Evolutionary conservation across 129 eudicot genomes (phyloP), one percentile per base, ranked within the genome.

Genomic region (Tagetes erecta): DNA sequence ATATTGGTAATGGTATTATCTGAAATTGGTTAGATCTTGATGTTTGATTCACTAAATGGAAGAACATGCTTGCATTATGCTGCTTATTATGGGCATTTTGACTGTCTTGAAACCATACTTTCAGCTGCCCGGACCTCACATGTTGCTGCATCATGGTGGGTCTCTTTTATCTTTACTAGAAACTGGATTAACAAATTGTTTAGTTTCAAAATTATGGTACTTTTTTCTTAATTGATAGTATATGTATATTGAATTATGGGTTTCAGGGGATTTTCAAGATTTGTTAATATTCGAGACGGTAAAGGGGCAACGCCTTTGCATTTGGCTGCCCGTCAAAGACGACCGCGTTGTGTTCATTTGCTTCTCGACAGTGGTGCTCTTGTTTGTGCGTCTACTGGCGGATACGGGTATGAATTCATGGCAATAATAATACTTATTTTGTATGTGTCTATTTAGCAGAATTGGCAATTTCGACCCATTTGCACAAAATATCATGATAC

Each of bases 1-100:
- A 44, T 6, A 50, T 50, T 12, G 56, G 20, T 50, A 6, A 50
- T 50, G 56, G 13, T 50, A 50, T 50, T 50, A 13, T 13, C 40
- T 79, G 79, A 1, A 85, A 82, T 76, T 89, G 87, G 64, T 85
- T 89, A 95, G 99, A 87, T 95, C 74, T 82, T 95, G 80, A 87
- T 88, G 92, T 95, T 95, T 76, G 99, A 95, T 87, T 86, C 97
- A 36, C 20, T 74, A 47, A 77, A 89, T 66, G 86, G 92, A 69
- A 95, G 99, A 78, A 95, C 99, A 9, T 95, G 99, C 69, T 77
- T 95, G 87, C 99, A 95, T 77, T 85, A 95, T 74, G 96, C 99
- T 59, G 99, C 99, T 53, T 91, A 95, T 71, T 88, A 91, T 76
- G 99, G 97, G 34, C 96, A 91, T 64, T 83, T 86, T 5, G 95